Evolutionary conservation across 2,329 filamentous ascomycete genomes (phyloP), one percentile per base, ranked within the genome.

Genomic region (Neocucurbitaria cava): DNA sequence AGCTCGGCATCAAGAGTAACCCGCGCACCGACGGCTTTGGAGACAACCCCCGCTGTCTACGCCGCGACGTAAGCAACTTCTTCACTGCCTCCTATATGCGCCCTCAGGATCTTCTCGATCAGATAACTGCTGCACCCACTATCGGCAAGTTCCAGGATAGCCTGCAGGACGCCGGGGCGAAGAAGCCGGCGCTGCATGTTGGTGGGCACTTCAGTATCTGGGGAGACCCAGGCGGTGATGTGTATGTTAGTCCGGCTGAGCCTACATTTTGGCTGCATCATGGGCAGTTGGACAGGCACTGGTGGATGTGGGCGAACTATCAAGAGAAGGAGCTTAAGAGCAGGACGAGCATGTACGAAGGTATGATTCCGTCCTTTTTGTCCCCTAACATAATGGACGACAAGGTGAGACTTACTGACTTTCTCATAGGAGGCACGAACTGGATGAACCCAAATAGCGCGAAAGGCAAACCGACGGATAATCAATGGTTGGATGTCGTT

Each of bases 281-380:
- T 56, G 76, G 73, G 4, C 75, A 78, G 63, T 72, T 83, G 15
- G 81, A 83, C 61, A 69, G 79, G 9, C 69, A 78, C 13, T 83
- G 77, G 76, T 81, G 78, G 79, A 79, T 79, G 53, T 83, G 81
- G 81, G 78, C 80, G 63, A 79, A 77, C 46, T 70, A 70, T 40
- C 42, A 57, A 3, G 68, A 68, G 30, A 58, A 74, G 18, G 70
- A 80, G 35, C 23, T 71, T 15, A 66, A 65, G 53, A 49, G 28
- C 2, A 42, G 66, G 47, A 61, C 60, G 15, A 62, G 55, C 35
- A 52, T 58, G 59, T 78, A 82, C 54, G 71, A 72, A 76, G 80
- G 30, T 62, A 44, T 38, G 61, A 28, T n/a, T 10, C 17, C 41
- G 2, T n/a, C 17, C 23, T n/a, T 24, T 23, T 26, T 26, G 24